phyloP scores from a whole-genome alignment of 306 rosid species.

The Medicago truncatula region MtrunA17r5.0-ANR NC_053044.1:54957501-54958000 shows the following conservation, averaged over 20 bases:
- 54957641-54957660: too few relatives aligned
- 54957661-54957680: too few relatives aligned
- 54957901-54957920: neutral
- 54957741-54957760: neutral
- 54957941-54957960: neutral
- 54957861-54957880: neutral
- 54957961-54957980: neutral
- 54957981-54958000: conserved; percentile 9
- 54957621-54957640: too few relatives aligned
- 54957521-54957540: conserved; percentile 63
- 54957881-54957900: neutral
- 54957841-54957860: neutral
- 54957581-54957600: neutral
- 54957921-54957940: neutral
- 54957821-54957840: neutral
- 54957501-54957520: conserved; percentile 87
- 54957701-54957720: too few relatives aligned
- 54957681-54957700: too few relatives aligned
- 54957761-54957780: neutral
- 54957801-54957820: conserved; percentile 10
- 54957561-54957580: conserved; percentile 96
- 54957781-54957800: conserved; percentile 14
- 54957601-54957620: too few relatives aligned
- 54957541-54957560: conserved; percentile 86
- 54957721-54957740: too few relatives aligned